Conservation (phyloP, 805 yeast species). For the Millerago galiae region DNA sequence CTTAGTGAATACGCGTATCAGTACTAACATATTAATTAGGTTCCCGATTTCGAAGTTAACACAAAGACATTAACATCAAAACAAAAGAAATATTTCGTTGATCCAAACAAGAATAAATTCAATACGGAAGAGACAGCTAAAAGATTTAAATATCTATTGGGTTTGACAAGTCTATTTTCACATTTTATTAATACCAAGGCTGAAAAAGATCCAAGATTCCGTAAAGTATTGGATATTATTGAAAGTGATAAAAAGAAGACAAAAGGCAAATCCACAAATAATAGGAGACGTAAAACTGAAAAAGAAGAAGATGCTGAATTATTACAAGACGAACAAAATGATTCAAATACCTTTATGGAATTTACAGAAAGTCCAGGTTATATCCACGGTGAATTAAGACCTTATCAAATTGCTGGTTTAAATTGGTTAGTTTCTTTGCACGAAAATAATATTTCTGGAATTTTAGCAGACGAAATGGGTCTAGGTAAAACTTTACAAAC, state of each 20-base stretch:
- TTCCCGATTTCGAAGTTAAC: conserved; percentile 1
- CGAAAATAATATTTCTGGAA: conserved; percentile 66
- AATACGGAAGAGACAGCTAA: conserved; percentile 55
- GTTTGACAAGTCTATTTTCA: conserved; percentile 58
- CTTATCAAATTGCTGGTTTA: conserved; percentile 74
- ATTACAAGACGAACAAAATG: conserved; percentile 48
- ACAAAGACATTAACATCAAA: conserved; percentile 9
- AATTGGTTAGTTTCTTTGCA: conserved; percentile 71
- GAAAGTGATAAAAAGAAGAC: conserved; percentile 23
- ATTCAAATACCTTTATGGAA: conserved; percentile 41
- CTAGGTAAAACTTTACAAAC: conserved; percentile 79
- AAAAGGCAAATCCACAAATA: conserved; percentile 23
- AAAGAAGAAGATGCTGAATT: conserved; percentile 75
- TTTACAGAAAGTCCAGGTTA: conserved; percentile 82
- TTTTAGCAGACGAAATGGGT: conserved; percentile 84
- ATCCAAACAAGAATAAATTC: conserved; percentile 31
- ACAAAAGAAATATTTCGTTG: conserved; percentile 28
- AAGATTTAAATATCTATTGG: conserved; percentile 60
- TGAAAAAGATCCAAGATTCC: conserved; percentile 50
- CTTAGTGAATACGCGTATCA: neutral
- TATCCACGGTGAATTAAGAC: conserved; percentile 56
- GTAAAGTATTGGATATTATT: conserved; percentile 42
- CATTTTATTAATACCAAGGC: conserved; percentile 67
- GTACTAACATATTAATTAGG: neutral
- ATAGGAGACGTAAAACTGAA: conserved; percentile 63